A percentile compares a stretch with the other conserved stretches of the same genome.
Conservation (phyloP, 1,284 basidiomycete genomes). For the Ganoderma resinaceum region DNA sequence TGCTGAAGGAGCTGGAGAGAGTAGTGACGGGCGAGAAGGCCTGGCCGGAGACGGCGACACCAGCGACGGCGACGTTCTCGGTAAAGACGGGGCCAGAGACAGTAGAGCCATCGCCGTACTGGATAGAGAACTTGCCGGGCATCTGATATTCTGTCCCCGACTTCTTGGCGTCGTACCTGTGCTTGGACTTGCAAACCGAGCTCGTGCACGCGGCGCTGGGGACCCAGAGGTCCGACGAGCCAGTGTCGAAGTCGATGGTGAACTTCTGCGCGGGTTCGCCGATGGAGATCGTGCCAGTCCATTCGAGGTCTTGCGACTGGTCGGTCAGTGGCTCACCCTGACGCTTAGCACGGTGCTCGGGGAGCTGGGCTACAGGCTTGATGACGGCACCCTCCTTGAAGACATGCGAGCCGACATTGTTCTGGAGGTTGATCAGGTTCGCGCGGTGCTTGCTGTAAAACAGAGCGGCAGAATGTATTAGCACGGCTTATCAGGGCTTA, state of each 20-base stretch:
- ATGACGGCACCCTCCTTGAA: slow-evolving; percentile 33
- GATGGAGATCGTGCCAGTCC: slow-evolving; percentile 40
- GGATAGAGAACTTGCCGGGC: slow-evolving; percentile 41
- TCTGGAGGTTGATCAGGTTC: slow-evolving; percentile 37
- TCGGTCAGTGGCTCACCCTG: slow-evolving; percentile 31
- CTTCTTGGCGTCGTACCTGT: slow-evolving; percentile 39
- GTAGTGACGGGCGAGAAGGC: slow-evolving; percentile 39
- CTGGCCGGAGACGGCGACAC: slow-evolving; percentile 33
- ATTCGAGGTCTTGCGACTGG: slow-evolving; percentile 34
- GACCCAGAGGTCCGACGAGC: slow-evolving; percentile 43
- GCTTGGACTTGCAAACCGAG: slow-evolving; percentile 44
- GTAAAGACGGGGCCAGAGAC: slow-evolving; percentile 48
- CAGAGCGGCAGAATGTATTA: not conserved
- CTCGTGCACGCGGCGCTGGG: slow-evolving; percentile 45
- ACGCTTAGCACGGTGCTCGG: slow-evolving; percentile 26
- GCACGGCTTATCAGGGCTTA: not conserved
- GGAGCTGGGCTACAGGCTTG: slow-evolving; percentile 23
- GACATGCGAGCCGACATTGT: slow-evolving; percentile 28
- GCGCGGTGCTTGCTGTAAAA: slow-evolving; percentile 35
- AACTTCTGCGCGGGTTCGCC: slow-evolving; percentile 39
- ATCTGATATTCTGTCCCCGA: slow-evolving; percentile 41
- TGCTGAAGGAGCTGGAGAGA: slow-evolving; percentile 33
- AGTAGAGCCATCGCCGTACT: slow-evolving; percentile 54
- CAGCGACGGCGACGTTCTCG: slow-evolving; percentile 43
- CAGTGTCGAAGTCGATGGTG: slow-evolving; percentile 37